Percentiles rank a stretch among this genome's conserved stretches.
phyloP scores from a whole-genome alignment of 306 rosid genomes.

The Glycine tomentella region DNA sequence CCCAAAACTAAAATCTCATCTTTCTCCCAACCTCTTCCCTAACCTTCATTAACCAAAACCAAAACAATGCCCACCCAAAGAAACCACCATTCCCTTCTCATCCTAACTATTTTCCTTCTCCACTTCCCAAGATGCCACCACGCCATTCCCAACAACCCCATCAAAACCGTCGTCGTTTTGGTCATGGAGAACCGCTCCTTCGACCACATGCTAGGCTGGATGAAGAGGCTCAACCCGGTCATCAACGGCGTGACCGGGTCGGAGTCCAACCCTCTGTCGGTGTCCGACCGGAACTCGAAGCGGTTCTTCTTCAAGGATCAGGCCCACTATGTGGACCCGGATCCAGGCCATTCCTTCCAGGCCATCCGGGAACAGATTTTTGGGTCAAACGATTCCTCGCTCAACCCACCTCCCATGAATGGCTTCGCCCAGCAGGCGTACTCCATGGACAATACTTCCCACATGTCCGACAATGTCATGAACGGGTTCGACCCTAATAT shows the following conservation, averaged over 20 bases:
- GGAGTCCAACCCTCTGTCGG: conserved; percentile 54
- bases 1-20: no score
- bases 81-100: background rate
- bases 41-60: background rate
- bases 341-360: conserved; percentile 93
- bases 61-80: background rate
- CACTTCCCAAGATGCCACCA: background rate
- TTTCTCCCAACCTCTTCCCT: background rate
- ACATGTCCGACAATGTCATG: conserved; percentile 71
- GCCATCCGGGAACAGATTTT: conserved; percentile 86
- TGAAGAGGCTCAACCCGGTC: conserved; percentile 75
- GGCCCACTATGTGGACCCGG: conserved; percentile 78
- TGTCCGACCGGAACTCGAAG: conserved; percentile 61
- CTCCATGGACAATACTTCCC: conserved; percentile 71
- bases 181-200: conserved; percentile 97
- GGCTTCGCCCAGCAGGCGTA: conserved; percentile 88
- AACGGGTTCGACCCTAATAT: conserved; percentile 73
- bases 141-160: conserved; percentile 53
- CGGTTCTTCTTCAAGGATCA: conserved; percentile 56
- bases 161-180: conserved; percentile 77
- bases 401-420: conserved; percentile 77
- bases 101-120: conserved; percentile 23
- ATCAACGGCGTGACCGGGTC: conserved; percentile 85
- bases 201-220: conserved; percentile 99
- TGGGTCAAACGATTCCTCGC: conserved; percentile 55